Evolutionary conservation across 352 stramenopile genomes (phyloP).

Genomic region (Phytophthora macrochlamydospora): DNA sequence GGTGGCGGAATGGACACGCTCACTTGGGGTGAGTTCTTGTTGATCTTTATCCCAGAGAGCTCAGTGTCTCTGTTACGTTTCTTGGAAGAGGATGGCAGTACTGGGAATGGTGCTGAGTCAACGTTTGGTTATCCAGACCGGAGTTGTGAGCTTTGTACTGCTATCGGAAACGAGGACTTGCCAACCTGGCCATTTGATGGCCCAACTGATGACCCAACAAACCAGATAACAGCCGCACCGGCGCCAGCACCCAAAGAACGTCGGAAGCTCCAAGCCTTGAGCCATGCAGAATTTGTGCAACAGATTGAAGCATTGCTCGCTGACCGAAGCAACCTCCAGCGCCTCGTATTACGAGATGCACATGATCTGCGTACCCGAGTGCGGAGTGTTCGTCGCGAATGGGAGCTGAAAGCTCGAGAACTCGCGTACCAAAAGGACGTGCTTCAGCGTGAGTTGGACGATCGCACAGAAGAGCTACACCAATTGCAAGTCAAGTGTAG

Average conservation of each 20-base stretch:
- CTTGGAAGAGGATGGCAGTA: conserved; percentile 5
- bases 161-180: conserved; percentile 9
- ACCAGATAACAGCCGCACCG: conserved; percentile 4
- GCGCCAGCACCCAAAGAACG: conserved; percentile 14
- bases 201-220: background rate
- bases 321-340: conserved; percentile 52
- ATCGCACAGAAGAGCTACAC: conserved; percentile 11
- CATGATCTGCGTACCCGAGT: conserved; percentile 48
- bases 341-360: conserved; percentile 47
- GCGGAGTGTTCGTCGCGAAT: conserved; percentile 44
- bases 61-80: conserved; percentile 20
- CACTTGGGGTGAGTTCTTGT: conserved; percentile 81
- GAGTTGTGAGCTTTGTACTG: conserved; percentile 18
- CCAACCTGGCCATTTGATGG: conserved; percentile 14
- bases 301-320: conserved; percentile 38
- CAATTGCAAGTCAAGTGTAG: conserved; percentile 31
- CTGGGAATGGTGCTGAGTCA: background rate
- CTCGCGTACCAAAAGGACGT: conserved; percentile 43
- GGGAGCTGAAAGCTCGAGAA: conserved; percentile 48
- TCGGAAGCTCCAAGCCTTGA: conserved; percentile 27
- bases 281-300: conserved; percentile 50
- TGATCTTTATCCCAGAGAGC: conserved; percentile 65
- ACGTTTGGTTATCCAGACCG: background rate
- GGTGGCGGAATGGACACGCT: conserved; percentile 27
- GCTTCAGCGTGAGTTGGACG: conserved; percentile 26